phyloP scores from a whole-genome alignment of 805 yeast species.

The Cyberlindnera subsufficiens region DNA sequence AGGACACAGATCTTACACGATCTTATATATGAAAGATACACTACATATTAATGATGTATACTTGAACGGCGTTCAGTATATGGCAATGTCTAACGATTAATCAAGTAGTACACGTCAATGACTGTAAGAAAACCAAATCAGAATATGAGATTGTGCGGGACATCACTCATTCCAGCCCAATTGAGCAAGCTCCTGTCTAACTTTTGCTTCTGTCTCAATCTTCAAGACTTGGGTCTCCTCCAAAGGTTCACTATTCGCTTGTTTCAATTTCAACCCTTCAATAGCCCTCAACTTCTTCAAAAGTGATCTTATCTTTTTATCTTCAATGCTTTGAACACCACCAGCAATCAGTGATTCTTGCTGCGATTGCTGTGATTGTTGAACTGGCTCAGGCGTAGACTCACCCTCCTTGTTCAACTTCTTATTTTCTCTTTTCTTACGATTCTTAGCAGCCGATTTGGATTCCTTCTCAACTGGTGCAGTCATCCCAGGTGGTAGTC shows the following conservation, averaged over 20 bases:
- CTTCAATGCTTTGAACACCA: conserved; percentile 71
- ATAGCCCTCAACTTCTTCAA: conserved; percentile 95
- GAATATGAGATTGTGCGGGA: neutral
- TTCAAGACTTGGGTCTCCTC: conserved; percentile 92
- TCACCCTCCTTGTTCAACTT: conserved; percentile 24
- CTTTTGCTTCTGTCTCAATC: conserved; percentile 79
- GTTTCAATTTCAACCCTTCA: conserved; percentile 80
- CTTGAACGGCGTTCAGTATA: too few relatives aligned
- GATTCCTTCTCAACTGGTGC: conserved; percentile 40
- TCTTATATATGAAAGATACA: too few relatives aligned
- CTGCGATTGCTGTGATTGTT: conserved; percentile 9
- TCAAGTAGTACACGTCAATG: too few relatives aligned
- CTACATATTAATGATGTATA: too few relatives aligned
- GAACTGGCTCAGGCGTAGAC: conserved; percentile 12
- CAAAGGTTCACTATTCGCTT: conserved; percentile 73
- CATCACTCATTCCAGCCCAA: conserved; percentile 64
- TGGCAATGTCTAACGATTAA: too few relatives aligned
- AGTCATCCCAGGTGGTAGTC: conserved; percentile 56
- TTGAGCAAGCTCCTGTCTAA: conserved; percentile 63
- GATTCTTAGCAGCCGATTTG: conserved; percentile 65
- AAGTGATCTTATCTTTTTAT: conserved; percentile 85
- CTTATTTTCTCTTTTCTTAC: conserved; percentile 69
- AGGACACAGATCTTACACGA: too few relatives aligned
- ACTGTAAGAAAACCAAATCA: neutral
- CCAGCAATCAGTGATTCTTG: conserved; percentile 38